Conservation (phyloP, 2,329 filamentous ascomycete genomes). For the Geosmithia morbida region DNA sequence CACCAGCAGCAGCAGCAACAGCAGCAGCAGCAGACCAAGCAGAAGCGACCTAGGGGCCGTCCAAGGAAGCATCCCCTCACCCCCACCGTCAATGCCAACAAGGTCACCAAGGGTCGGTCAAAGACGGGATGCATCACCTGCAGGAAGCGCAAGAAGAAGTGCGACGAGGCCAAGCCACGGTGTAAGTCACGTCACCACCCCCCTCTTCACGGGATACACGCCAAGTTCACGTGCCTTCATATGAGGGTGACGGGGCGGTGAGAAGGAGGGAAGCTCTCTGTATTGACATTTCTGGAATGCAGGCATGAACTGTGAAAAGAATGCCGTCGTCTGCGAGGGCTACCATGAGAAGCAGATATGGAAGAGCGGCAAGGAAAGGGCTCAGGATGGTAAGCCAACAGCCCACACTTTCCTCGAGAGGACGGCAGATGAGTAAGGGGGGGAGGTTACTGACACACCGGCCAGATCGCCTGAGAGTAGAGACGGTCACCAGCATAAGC, state of each 20-base stretch:
- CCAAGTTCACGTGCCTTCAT: not conserved
- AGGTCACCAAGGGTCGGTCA: slow-evolving; percentile 62
- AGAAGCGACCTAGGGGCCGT: slow-evolving; percentile 59
- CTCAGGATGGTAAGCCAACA: slow-evolving; percentile 52
- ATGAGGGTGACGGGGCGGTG: too few species aligned
- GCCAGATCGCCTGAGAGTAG: slow-evolving; percentile 33
- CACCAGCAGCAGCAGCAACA: slow-evolving; percentile 4
- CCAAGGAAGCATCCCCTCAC: slow-evolving; percentile 68
- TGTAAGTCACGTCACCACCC: slow-evolving; percentile 29
- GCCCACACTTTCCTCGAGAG: too few species aligned
- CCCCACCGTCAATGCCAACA: slow-evolving; percentile 42
- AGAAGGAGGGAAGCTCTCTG: too few species aligned
- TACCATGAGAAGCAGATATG: slow-evolving; percentile 79
- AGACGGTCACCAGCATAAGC: slow-evolving; percentile 36
- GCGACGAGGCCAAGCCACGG: slow-evolving; percentile 52
- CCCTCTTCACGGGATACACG: not conserved
- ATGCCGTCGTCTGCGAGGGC: slow-evolving; percentile 80
- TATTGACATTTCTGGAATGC: too few species aligned
- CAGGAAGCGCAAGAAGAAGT: slow-evolving; percentile 58
- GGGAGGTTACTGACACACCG: not conserved
- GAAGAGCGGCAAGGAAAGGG: slow-evolving; percentile 70
- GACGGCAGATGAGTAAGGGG: too few species aligned
- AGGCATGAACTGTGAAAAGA: slow-evolving; percentile 87
- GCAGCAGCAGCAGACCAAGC: slow-evolving; percentile 18
- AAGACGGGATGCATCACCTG: slow-evolving; percentile 58